Base-by-base conservation (phyloP, 148 eudicot species). In the Nyssa sinensis region DNA sequence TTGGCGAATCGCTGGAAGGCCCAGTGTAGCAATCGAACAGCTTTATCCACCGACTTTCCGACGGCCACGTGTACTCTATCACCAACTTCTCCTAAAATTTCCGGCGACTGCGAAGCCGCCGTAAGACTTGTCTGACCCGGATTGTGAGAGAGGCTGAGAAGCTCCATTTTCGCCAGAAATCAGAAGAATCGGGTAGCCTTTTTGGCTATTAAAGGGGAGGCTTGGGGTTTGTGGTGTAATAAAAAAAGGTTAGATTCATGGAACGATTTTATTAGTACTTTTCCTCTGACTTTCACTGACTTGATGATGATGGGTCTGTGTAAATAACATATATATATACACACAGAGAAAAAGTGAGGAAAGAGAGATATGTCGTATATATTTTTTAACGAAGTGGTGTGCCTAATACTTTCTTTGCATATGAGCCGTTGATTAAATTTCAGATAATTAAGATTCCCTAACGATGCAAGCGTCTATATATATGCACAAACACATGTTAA, bases 61-160 rank as follows among this genome's bases (percentile, higher is more conserved):
- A 93, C 96, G 0, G 93, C 96, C 39, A 93, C 98, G 73, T 83
- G 79, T 67, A 93, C 92, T 71, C 74, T 80, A 71, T 60, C 80
- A 23, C 80, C 80, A 41, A 73, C 81, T 68, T 62, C 74, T 69
- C 73, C 84, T 13, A 31, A 80, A 9, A 78, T 74, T 49, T 69
- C 84, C 65, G 80, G 70, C 67, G 34, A 17, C 27, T 21, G 69
- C 37, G 75, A 58, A 11, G 73, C 35, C 34, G 17, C 79, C 47
- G 47, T 17, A 30, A 2, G 72, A 68, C 75, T 72, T 65, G 69
- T 21, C 70, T 72, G 77, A 16, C n/a, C 71, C 62, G 74, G 75
- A 5, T 86, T 80, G 23, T 31, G 74, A 7, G 73, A 44, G 13
- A 81, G 82, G 7, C 70, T 75, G 21, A 86, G 10, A 1, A 84